These are phyloP conservation scores for Kodamaea laetipori DNA, from an alignment of 805 yeast species.

Conservation along the genomic window DNA sequence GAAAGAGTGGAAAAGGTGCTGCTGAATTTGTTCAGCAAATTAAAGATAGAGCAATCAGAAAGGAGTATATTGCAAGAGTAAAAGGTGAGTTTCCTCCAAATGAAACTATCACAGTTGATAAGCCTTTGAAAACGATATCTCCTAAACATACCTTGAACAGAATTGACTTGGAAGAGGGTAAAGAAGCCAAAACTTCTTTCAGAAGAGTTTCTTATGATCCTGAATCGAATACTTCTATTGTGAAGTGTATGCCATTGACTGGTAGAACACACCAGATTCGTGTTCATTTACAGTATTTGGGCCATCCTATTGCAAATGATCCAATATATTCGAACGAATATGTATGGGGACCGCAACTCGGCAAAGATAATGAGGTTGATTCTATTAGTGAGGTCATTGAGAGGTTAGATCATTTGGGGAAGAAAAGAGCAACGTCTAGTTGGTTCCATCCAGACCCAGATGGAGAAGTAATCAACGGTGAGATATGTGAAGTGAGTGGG, in stretches of 20 bases:
- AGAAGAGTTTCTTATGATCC: conserved; percentile 64
- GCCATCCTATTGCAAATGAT: conserved; percentile 54
- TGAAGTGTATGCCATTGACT: conserved; percentile 81
- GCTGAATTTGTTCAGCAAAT: conserved; percentile 72
- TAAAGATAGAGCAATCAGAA: conserved; percentile 70
- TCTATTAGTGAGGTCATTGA: conserved; percentile 44
- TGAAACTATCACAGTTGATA: conserved; percentile 56
- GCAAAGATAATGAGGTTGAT: conserved; percentile 58
- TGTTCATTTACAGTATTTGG: conserved; percentile 88
- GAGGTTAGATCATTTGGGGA: conserved; percentile 67
- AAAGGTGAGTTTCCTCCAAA: conserved; percentile 76
- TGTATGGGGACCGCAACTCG: conserved; percentile 81
- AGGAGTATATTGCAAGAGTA: conserved; percentile 86
- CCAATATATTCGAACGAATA: conserved; percentile 79
- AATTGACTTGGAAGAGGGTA: conserved; percentile 51
- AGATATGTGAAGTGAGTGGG: conserved; percentile 65
- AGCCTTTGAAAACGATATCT: conserved; percentile 68
- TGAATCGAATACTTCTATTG: conserved; percentile 60
- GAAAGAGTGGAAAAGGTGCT: conserved; percentile 78
- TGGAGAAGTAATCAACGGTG: conserved; percentile 69
- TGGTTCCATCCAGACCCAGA: conserved; percentile 60
- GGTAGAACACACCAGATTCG: conserved; percentile 96
- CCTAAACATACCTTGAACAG: conserved; percentile 73
- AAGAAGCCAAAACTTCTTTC: conserved; percentile 75
- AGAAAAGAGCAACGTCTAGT: conserved; percentile 62